Evolutionary conservation across 1,284 basidiomycete species (phyloP), one percentile per base, ranked within the genome.

Genomic region (Sporisorium graminicola): DNA sequence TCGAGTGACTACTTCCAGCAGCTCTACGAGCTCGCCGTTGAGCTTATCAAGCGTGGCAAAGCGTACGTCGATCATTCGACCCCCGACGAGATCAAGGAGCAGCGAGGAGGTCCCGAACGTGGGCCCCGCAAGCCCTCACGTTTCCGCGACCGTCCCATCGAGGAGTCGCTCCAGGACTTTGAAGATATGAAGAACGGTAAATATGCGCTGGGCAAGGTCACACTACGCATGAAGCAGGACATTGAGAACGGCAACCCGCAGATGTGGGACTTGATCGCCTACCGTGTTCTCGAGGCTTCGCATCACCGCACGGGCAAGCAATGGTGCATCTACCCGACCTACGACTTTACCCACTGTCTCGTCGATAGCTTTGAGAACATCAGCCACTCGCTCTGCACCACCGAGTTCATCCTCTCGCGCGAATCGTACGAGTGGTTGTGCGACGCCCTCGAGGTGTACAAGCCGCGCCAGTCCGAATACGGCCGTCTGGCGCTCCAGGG

Each of bases 361-460:
- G 94, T 94, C 71, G 97, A 99, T 90, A 97, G 94, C 82, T 93
- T 99, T 84, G 97, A 99, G 86, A 98, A 98, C 86, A 98, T 99
- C 82, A 94, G 95, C 42, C 97, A 99, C 88, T 99, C 97, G 3
- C 89, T 99, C 20, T 99, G 97, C 86, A 99, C 97, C 1, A 92
- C 91, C 44, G 97, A 99, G 86, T 99, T 99, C 86, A 92, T 98
- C 78, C 91, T 92, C n/a, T 94, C 95, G 10, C 92, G 97, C 61
- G 93, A 95, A 84, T 97, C 95, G 0, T 99, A 99, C 86, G 97
- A 99, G 83, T 99, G 97, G 97, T 90, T 99, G 16, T 99, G 97
- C 84, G 96, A 99, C 85, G 94, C 93, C 2, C 88, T 99, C 33
- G 92, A 93, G 74, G 92, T 99, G 2, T 99, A 99, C 90, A 98